Percentiles rank a stretch among this genome's conserved stretches.
These are phyloP conservation scores for Pugionium dolabratum DNA, from an alignment of 345 rosid genomes.

Conservation along the genomic window DNA sequence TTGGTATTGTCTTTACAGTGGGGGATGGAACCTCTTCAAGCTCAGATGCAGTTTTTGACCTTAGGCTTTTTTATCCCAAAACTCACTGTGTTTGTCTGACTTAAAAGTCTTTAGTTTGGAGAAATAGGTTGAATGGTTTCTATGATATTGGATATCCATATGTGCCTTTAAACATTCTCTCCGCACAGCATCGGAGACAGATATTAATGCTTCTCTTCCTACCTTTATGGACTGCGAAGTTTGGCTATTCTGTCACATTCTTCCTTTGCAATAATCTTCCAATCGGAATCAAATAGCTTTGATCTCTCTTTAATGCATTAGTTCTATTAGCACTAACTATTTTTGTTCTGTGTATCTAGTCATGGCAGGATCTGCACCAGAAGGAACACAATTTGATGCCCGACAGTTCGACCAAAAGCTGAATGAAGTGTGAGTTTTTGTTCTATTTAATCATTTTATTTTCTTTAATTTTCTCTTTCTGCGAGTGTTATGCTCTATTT, in stretches of 20 bases:
- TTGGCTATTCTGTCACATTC: conserved; percentile 41
- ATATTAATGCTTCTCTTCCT: conserved; percentile 41
- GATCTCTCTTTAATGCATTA: neutral
- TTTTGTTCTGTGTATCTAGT: conserved; percentile 39
- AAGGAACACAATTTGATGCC: conserved; percentile 70
- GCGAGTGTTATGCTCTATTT: neutral
- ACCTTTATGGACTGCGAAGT: conserved; percentile 34
- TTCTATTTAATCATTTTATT: neutral
- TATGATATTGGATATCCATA: conserved; percentile 26
- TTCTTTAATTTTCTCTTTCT: neutral
- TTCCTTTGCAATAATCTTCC: neutral
- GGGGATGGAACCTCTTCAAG: too few relatives aligned
- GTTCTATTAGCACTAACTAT: neutral
- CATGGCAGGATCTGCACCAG: conserved; percentile 67
- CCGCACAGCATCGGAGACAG: conserved; percentile 27
- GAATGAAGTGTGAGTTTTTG: conserved; percentile 58
- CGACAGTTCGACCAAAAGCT: conserved; percentile 66
- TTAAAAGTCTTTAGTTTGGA: conserved; percentile 3
- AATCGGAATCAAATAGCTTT: neutral
- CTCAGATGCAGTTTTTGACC: too few relatives aligned
- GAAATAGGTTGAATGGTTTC: conserved; percentile 36
- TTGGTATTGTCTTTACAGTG: too few relatives aligned
- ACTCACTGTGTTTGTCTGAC: conserved; percentile 2
- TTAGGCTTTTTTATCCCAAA: neutral
- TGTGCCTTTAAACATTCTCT: conserved; percentile 21